phyloP scores from a whole-genome alignment of 2,329 filamentous ascomycete genomes.

The Aspergillus caelatus region DNA sequence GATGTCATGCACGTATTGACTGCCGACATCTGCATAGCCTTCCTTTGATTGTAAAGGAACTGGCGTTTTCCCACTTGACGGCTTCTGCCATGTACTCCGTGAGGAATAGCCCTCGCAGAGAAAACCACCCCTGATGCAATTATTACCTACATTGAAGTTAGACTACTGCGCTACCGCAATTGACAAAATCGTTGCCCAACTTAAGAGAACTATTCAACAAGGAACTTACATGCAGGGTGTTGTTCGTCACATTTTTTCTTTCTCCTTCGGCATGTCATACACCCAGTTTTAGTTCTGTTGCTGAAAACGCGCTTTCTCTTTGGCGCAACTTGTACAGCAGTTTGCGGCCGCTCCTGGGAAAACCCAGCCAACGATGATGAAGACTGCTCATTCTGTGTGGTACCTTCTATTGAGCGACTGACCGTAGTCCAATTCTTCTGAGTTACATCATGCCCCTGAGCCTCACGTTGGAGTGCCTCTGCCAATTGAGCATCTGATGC shows the following conservation, averaged over 20 bases:
- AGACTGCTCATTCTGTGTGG: conserved; percentile 37
- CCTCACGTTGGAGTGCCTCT: conserved; percentile 56
- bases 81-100: conserved; percentile 76
- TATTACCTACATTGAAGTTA: conserved; percentile 64
- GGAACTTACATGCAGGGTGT: conserved; percentile 81
- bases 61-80: conserved; percentile 67
- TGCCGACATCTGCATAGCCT: conserved; percentile 46
- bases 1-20: conserved; percentile 43
- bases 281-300: conserved; percentile 94
- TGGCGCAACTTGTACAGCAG: conserved; percentile 42
- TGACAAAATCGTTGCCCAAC: conserved; percentile 1
- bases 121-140: conserved; percentile 88
- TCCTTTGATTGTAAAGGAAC: conserved; percentile 86
- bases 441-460: conserved; percentile 43
- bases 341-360: conserved; percentile 34
- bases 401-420: conserved; percentile 42
- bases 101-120: conserved; percentile 88
- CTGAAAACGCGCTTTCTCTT: conserved; percentile 68
- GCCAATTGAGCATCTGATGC: conserved; percentile 55
- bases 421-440: conserved; percentile 34
- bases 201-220: conserved; percentile 8
- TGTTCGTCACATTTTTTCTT: conserved; percentile 99
- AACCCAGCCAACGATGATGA: conserved; percentile 36
- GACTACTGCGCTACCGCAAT: conserved; percentile 6
- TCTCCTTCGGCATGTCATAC: conserved; percentile 83